A percentile compares a stretch with the other conserved stretches of the same genome.
These are phyloP conservation scores for Fusarium compactum DNA, from an alignment of 2,329 filamentous ascomycete genomes.

Conservation along the genomic window DNA sequence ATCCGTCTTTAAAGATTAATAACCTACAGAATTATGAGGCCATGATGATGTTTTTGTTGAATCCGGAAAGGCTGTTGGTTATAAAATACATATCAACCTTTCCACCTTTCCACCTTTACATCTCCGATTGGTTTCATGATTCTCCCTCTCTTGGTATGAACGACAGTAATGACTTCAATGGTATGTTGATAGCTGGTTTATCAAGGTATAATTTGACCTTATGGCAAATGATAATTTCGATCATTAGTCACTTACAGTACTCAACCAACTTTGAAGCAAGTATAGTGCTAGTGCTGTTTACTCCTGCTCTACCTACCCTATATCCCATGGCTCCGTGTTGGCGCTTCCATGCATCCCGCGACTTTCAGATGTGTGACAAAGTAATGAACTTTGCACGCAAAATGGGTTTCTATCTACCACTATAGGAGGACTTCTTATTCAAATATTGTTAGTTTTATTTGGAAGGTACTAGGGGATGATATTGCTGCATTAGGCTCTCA, in stretches of 20 bases:
- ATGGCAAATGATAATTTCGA: background rate
- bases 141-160: background rate
- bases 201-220: slow-evolving; percentile 4
- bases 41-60: background rate
- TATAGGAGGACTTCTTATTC: background rate
- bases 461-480: background rate
- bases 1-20: background rate
- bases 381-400: background rate
- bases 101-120: background rate
- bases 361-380: background rate
- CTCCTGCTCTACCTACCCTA: background rate
- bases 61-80: too few species aligned
- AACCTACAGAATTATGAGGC: background rate
- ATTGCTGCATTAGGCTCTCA: background rate
- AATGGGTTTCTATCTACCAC: background rate
- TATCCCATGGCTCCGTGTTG: background rate
- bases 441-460: background rate
- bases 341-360: background rate
- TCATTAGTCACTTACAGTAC: too few species aligned
- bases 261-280: background rate
- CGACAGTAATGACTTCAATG: background rate
- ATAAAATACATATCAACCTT: background rate
- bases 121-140: background rate
- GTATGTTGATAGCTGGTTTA: slow-evolving; percentile 1
- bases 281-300: background rate